Evolutionary conservation across 495 filamentous ascomycete species (phyloP), one percentile per base, ranked within the genome.

Genomic region (Amphirosellinia nigrospora): DNA sequence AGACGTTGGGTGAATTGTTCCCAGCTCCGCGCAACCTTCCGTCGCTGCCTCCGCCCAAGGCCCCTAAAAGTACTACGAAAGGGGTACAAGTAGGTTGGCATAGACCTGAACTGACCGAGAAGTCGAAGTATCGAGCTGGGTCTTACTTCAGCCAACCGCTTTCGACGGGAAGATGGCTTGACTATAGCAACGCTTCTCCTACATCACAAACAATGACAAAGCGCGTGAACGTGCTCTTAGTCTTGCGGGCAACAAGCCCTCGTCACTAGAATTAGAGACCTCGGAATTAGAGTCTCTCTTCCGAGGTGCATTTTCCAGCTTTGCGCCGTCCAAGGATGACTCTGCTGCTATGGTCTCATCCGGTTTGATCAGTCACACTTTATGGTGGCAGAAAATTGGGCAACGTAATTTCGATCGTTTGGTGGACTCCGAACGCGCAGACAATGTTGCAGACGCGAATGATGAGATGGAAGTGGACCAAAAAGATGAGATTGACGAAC

Each of bases 371-470:
- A 88, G 91, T 66, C 82, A 88, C 50, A 78, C 76, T 34, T 82
- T 97, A n/a, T 98, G 94, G 94, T 98, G 94, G 94, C 87, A 89
- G 67, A 89, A 89, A 70, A 79, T 89, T 46, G 94, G 94, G 32
- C 85, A 88, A 69, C 87, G 86, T 68, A 80, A 87, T 69, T 84
- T 85, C 36, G 78, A 86, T 61, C 83, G 76, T 45, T 71, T 85
- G 38, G 75, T 84, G 43, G 83, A 85, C 6, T 68, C 65, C 21
- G 79, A 86, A 34, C 76, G 72, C 11, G 32, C 70, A 10, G 83
- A 83, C 36, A 82, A 85, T n/a, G 77, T 77, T 4, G 66, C 68
- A 0, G 81, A 79, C 10, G 75, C 78, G 3, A 72, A 68, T 1
- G 80, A 86, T 2, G 46, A 45, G 11, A 56, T 43, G 30, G 79